Base-by-base conservation (phyloP, 2,329 filamentous ascomycete genomes). In the Coniochaeta ligniaria region DNA sequence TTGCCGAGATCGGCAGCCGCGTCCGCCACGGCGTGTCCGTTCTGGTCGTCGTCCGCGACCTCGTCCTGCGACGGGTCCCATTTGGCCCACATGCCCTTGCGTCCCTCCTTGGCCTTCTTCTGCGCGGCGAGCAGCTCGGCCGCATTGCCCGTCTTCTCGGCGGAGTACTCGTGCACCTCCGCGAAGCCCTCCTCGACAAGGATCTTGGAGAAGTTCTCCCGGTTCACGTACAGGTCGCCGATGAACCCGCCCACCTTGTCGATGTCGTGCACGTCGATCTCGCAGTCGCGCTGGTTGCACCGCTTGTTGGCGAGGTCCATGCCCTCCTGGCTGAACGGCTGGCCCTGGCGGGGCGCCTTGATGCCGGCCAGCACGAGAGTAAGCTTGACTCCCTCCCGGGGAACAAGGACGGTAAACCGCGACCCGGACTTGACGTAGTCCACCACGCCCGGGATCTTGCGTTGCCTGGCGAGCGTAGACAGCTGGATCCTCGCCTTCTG, bases 211-310 rank as follows among this genome's bases (percentile, higher is more conserved):
- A 99, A 96, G 78, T 91, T 98, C 76, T 98, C 94, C 59, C 93
- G 90, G 80, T 92, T 94, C 73, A 99, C 85, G 74, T 92, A 97
- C 26, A 99, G 82, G 16, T 92, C 91, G 60, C 95, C 95, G 67
- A 99, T 98, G 80, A 99, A 99, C 41, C 95, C 95, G 68, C 95
- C 95, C 28, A 95, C 88, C 81, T 97, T 98, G 81, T 99, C 95
- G 66, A 92, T 90, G 69, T 93, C 92, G 73, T 96, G 88, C 22
- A 99, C 89, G 68, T 99, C 93, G 61, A 99, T 91, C 75, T 98
- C 94, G 57, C 95, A 93, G 74, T 99, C 95, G 60, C 95, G 88
- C 79, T 99, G 95, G 80, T 92, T 90, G 77, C 90, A 92, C 61
- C 93, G 86, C 69, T 86, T 88, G 75, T 91, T 92, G 57, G 94